Percentiles rank a stretch among this genome's conserved stretches.
phyloP scores from a whole-genome alignment of 495 filamentous ascomycete genomes.

The Penicillium angulare region DNA sequence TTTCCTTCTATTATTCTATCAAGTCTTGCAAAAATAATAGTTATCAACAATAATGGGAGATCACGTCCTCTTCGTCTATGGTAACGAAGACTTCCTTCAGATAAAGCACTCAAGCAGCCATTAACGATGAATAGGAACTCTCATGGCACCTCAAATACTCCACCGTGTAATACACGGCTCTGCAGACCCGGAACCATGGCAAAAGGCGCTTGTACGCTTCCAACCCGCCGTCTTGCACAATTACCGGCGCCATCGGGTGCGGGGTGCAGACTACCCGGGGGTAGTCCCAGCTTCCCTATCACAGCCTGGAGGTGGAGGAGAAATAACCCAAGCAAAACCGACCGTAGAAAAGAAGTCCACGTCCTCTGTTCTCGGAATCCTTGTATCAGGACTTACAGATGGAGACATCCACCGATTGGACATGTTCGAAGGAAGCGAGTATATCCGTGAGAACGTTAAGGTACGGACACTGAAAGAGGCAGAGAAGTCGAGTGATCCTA shows the following conservation, averaged over 20 bases:
- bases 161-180: slow-evolving; percentile 76
- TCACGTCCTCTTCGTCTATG: slow-evolving; percentile 57
- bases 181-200: slow-evolving; percentile 45
- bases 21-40: too few relatives aligned
- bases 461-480: slow-evolving; percentile 53
- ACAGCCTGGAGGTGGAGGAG: too few relatives aligned
- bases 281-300: slow-evolving; percentile 49
- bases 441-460: slow-evolving; percentile 60
- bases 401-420: slow-evolving; percentile 77
- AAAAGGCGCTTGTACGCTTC: slow-evolving; percentile 57
- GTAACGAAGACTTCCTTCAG: too few relatives aligned
- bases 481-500: slow-evolving; percentile 13
- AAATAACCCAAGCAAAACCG: too few relatives aligned
- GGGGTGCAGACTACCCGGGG: slow-evolving; percentile 77
- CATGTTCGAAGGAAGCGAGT: slow-evolving; percentile 77
- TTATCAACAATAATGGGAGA: slow-evolving; percentile 36
- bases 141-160: slow-evolving; percentile 82
- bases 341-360: slow-evolving; percentile 4
- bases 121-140: slow-evolving; percentile 30
- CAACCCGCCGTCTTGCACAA: slow-evolving; percentile 72
- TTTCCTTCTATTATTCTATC: background rate
- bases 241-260: slow-evolving; percentile 68
- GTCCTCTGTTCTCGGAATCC: slow-evolving; percentile 70
- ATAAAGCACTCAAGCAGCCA: background rate
- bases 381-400: slow-evolving; percentile 74